Evolutionary conservation across 2,329 filamentous ascomycete species (phyloP).

Genomic region (Leptoxyphium fumago): DNA sequence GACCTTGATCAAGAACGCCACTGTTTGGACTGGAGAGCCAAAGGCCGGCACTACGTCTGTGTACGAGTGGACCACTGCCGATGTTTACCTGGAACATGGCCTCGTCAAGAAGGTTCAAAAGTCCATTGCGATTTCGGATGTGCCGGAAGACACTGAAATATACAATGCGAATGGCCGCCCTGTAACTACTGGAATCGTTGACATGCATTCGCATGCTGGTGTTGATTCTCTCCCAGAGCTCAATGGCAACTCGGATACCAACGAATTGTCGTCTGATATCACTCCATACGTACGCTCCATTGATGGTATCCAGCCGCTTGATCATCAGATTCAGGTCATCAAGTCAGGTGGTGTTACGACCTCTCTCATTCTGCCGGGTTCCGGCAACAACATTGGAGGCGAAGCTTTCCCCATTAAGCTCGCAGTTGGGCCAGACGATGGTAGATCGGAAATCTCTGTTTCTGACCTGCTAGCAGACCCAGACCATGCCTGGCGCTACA

Average conservation of each 20-base stretch:
- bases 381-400: slow-evolving; percentile 55
- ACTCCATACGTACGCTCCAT: slow-evolving; percentile 55
- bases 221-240: slow-evolving; percentile 43
- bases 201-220: slow-evolving; percentile 57
- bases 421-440: slow-evolving; percentile 44
- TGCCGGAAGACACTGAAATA: slow-evolving; percentile 36
- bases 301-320: slow-evolving; percentile 48
- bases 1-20: slow-evolving; percentile 51
- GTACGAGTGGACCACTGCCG: slow-evolving; percentile 45
- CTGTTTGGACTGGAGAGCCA: slow-evolving; percentile 52
- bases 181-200: slow-evolving; percentile 52
- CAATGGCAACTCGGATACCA: slow-evolving; percentile 41
- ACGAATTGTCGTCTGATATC: slow-evolving; percentile 49
- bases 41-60: slow-evolving; percentile 34
- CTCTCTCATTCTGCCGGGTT: slow-evolving; percentile 50
- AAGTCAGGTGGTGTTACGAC: slow-evolving; percentile 61
- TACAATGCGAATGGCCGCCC: slow-evolving; percentile 46
- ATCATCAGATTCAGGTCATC: slow-evolving; percentile 52
- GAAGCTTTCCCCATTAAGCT: slow-evolving; percentile 58
- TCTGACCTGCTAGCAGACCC: slow-evolving; percentile 51
- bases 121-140: slow-evolving; percentile 26
- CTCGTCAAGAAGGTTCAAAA: slow-evolving; percentile 42
- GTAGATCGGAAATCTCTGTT: slow-evolving; percentile 48
- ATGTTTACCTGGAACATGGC: slow-evolving; percentile 46
- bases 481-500: slow-evolving; percentile 50